These are phyloP conservation scores for Xerocomellus chrysenteron DNA, from an alignment of 768 basidiomycete genomes.

Conservation along the genomic window DNA sequence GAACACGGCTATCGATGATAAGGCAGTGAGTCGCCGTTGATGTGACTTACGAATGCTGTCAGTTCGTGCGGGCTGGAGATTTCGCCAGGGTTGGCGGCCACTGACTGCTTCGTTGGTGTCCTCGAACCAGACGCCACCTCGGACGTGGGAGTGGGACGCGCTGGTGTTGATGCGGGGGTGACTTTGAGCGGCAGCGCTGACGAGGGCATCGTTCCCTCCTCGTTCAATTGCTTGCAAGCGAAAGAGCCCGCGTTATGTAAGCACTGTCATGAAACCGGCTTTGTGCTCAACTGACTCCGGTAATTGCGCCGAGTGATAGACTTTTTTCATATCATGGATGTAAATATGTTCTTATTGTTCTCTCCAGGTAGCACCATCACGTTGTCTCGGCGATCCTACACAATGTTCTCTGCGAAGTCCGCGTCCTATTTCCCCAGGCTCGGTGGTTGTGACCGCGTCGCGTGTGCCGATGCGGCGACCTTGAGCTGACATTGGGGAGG, in stretches of 20 bases:
- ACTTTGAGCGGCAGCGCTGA: constrained; percentile 70
- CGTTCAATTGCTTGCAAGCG: not conserved
- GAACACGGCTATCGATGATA: constrained; percentile 1
- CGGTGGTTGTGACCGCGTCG: not conserved
- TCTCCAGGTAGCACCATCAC: not conserved
- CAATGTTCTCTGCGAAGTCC: not conserved
- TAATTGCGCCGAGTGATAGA: not conserved
- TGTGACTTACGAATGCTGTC: constrained; percentile 80
- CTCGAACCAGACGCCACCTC: constrained; percentile 22
- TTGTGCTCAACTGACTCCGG: constrained; percentile 6
- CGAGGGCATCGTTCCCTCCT: constrained; percentile 36
- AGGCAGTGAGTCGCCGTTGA: constrained; percentile 5
- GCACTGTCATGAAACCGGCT: constrained; percentile 3
- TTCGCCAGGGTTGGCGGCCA: constrained; percentile 47
- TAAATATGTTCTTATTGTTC: constrained; percentile 4
- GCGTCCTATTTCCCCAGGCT: not conserved
- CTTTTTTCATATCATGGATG: not conserved
- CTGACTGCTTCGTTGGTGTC: constrained; percentile 50
- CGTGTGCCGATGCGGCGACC: constrained; percentile 30
- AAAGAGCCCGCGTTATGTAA: constrained; percentile 13
- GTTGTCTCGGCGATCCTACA: not conserved
- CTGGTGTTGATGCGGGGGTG: constrained; percentile 52
- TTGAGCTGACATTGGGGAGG: constrained; percentile 1
- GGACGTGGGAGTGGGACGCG: constrained; percentile 33
- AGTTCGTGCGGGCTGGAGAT: constrained; percentile 93